Evolutionary conservation across 495 filamentous ascomycete species (phyloP), one percentile per base, ranked within the genome.

Genomic region (Sordaria brevicollis): DNA sequence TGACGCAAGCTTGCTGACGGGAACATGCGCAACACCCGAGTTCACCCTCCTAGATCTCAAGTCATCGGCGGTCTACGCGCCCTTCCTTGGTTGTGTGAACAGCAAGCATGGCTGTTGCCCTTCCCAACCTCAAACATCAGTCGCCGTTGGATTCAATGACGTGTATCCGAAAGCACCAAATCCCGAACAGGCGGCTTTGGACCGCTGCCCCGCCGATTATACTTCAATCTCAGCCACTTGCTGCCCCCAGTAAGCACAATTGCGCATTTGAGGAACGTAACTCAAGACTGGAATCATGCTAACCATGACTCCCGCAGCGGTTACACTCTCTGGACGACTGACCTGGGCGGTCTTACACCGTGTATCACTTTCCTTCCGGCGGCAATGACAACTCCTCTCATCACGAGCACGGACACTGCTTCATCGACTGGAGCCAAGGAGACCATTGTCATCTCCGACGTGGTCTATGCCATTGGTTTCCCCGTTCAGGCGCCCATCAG

Each of bases 61-160:
- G 2, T 25, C 72, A 35, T 72, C 70, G 0, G 36, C 66, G 9
- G 70, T 65, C 13, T 75, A 74, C 65, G 74, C 62, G 8, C 66
- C 74, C 5, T 76, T 77, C 65, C 68, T 76, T 19, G 76, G 72
- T 8, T 77, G 76, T 65, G 69, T 73, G 35, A 39, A 66, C 66
- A 29, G 43, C 38, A 73, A 39, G n/a, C 68, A 62, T 35, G 67
- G 68, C 2, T 77, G 76, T 43, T 77, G 76, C 36, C 74, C 76
- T 5, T 75, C 72, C 65, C 54, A 33, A 3, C 19, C 19, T 9
- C 65, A 33, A 69, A 10, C 19, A 67, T 43, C 65, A 19, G 29
- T 35, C 5, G 33, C 7, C 5, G 10, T 25, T 29, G 37, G 65
- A 10, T n/a, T 36, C 31, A 31, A 17, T 37, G 11, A 38, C 36